These are phyloP conservation scores for Trichoderma hamatum DNA, from an alignment of 2,329 filamentous ascomycete species.

Conservation along the genomic window DNA sequence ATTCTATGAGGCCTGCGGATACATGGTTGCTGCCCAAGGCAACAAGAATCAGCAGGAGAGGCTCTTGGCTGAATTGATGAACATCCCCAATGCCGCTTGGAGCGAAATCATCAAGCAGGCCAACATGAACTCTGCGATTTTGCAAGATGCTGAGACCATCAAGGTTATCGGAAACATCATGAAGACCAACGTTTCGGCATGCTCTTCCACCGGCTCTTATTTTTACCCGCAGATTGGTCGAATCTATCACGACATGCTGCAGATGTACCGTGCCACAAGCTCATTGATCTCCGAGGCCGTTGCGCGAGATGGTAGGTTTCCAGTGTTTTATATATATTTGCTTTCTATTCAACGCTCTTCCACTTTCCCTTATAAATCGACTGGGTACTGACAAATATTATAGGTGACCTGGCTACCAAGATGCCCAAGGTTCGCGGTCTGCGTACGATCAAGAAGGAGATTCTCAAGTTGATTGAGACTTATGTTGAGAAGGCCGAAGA, in stretches of 20 bases:
- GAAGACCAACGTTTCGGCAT: constrained; percentile 99
- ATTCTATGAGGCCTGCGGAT: constrained; percentile 97
- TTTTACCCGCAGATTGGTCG: constrained; percentile 98
- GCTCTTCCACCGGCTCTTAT: constrained; percentile 92
- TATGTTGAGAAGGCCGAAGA: constrained; percentile 99
- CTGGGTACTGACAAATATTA: background rate
- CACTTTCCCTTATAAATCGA: background rate
- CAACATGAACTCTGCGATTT: constrained; percentile 78
- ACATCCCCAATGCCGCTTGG: constrained; percentile 90
- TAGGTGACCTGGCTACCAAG: constrained; percentile 90
- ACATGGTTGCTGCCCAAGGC: constrained; percentile 98
- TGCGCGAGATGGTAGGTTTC: constrained; percentile 70
- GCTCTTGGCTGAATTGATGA: constrained; percentile 89
- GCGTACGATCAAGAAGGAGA: constrained; percentile 98
- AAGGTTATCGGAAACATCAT: constrained; percentile 99
- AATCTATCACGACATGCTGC: constrained; percentile 97
- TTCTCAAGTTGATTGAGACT: constrained; percentile 95
- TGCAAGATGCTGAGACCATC: constrained; percentile 93
- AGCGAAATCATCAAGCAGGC: constrained; percentile 90
- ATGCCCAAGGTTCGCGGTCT: constrained; percentile 95
- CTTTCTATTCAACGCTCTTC: background rate
- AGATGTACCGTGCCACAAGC: constrained; percentile 98
- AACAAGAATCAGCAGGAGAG: constrained; percentile 94
- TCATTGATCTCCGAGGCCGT: constrained; percentile 94
- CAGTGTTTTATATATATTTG: constrained; percentile 37